A percentile compares a stretch with the other conserved stretches of the same genome.
phyloP scores from a whole-genome alignment of 2,329 filamentous ascomycete genomes.

The Dissoconium aciculare region DNA sequence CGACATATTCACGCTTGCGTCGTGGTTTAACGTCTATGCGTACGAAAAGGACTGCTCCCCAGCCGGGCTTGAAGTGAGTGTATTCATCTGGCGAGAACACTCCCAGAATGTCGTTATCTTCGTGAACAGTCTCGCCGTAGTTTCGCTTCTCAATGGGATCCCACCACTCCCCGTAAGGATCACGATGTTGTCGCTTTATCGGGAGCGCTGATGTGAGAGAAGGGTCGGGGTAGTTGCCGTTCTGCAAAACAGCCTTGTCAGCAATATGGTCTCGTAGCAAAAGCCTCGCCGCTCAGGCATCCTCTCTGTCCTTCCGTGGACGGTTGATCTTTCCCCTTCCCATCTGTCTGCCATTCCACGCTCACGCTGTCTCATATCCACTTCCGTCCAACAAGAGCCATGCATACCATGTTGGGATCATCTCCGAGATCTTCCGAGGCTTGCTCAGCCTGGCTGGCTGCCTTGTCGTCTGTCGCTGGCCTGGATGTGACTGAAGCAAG shows the following conservation, averaged over 20 bases:
- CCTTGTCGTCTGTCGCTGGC: conserved; percentile 14
- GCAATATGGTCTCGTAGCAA: too few relatives aligned
- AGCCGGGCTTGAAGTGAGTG: conserved; percentile 62
- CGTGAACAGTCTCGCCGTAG: conserved; percentile 90
- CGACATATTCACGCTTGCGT: neutral
- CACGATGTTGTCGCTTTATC: conserved; percentile 80
- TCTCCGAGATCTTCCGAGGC: conserved; percentile 16
- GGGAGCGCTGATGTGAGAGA: conserved; percentile 32
- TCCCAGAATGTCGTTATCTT: conserved; percentile 86
- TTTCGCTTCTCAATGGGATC: conserved; percentile 95
- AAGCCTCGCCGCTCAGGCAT: conserved; percentile 1
- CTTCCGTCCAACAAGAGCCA: neutral
- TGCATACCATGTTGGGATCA: conserved; percentile 22
- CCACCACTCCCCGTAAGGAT: conserved; percentile 90
- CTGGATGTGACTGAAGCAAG: conserved; percentile 11
- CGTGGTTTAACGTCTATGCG: conserved; percentile 2
- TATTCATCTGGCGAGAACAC: conserved; percentile 84
- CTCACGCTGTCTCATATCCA: too few relatives aligned
- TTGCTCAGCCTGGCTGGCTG: conserved; percentile 15
- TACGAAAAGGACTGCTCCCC: conserved; percentile 45
- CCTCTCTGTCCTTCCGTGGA: neutral
- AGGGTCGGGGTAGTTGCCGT: conserved; percentile 72
- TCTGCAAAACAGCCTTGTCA: conserved; percentile 37
- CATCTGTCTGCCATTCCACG: too few relatives aligned
- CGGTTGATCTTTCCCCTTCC: neutral